These are phyloP conservation scores for Hypericum perforatum DNA, from an alignment of 345 rosid species.

Conservation along the genomic window DNA sequence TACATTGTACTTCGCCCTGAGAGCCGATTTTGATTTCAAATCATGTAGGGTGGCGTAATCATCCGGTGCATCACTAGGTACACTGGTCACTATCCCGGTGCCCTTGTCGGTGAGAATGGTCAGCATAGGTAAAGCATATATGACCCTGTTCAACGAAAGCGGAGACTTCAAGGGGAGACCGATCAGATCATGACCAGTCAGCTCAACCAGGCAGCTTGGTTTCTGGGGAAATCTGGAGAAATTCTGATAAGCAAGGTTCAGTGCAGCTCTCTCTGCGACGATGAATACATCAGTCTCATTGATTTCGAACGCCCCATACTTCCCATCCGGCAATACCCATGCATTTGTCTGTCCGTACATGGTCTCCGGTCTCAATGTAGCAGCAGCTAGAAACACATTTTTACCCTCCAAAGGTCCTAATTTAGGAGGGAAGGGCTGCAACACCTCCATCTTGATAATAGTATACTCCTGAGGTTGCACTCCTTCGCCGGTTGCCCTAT, in stretches of 20 bases:
- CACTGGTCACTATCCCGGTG: slow-evolving; percentile 91
- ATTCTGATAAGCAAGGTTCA: slow-evolving; percentile 80
- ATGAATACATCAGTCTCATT: slow-evolving; percentile 70
- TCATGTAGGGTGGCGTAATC: slow-evolving; percentile 81
- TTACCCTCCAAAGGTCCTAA: slow-evolving; percentile 58
- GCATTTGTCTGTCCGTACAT: slow-evolving; percentile 97
- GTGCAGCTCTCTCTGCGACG: slow-evolving; percentile 67
- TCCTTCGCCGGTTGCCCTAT: slow-evolving; percentile 90
- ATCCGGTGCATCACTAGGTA: slow-evolving; percentile 97
- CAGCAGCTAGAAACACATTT: slow-evolving; percentile 72
- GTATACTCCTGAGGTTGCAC: slow-evolving; percentile 96
- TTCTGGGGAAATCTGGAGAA: slow-evolving; percentile 59
- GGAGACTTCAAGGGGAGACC: slow-evolving; percentile 81
- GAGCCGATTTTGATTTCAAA: slow-evolving; percentile 68
- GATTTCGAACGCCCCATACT: slow-evolving; percentile 87
- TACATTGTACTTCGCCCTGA: slow-evolving; percentile 63
- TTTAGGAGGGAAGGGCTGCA: slow-evolving; percentile 56
- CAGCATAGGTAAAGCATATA: slow-evolving; percentile 89
- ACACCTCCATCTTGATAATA: slow-evolving; percentile 79
- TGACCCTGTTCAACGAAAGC: slow-evolving; percentile 52
- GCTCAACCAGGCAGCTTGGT: slow-evolving; percentile 68
- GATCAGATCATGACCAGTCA: slow-evolving; percentile 76
- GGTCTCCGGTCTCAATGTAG: slow-evolving; percentile 93
- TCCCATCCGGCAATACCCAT: slow-evolving; percentile 92
- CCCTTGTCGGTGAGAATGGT: slow-evolving; percentile 90